phyloP scores from a whole-genome alignment of 352 stramenopile species.

The Thalassiosira hispida region DNA sequence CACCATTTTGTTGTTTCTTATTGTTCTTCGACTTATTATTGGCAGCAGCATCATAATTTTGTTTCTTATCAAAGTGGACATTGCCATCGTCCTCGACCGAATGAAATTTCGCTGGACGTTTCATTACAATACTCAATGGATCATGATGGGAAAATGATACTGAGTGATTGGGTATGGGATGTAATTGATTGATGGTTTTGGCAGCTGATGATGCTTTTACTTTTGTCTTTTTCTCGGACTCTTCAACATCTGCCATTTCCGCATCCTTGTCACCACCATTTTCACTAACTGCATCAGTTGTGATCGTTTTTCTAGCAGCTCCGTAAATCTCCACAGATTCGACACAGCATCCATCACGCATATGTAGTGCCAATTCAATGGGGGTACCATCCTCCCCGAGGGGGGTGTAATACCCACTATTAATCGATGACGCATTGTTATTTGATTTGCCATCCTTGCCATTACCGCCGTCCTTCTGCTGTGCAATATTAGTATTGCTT shows the following conservation, averaged over 20 bases:
- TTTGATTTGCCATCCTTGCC: conserved; percentile 1
- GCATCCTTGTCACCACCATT: conserved; percentile 1
- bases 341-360: conserved; percentile 42
- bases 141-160: conserved; percentile 49
- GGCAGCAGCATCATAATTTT: background rate
- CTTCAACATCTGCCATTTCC: background rate
- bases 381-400: conserved; percentile 14
- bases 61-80: background rate
- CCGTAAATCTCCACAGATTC: conserved; percentile 5
- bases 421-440: background rate
- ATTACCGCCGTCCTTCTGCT: background rate
- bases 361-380: conserved; percentile 42
- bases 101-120: conserved; percentile 27
- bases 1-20: conserved; percentile 2
- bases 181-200: background rate
- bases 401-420: background rate
- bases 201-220: background rate
- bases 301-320: conserved; percentile 1
- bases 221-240: background rate
- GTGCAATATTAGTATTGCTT: background rate
- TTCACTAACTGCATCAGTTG: background rate
- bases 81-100: conserved; percentile 32
- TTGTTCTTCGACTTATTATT: background rate
- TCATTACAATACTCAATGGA: conserved; percentile 45
- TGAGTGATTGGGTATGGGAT: conserved; percentile 18